Evolutionary conservation across 208 protist genomes (phyloP).

Genomic region (Crithidia bombi): DNA sequence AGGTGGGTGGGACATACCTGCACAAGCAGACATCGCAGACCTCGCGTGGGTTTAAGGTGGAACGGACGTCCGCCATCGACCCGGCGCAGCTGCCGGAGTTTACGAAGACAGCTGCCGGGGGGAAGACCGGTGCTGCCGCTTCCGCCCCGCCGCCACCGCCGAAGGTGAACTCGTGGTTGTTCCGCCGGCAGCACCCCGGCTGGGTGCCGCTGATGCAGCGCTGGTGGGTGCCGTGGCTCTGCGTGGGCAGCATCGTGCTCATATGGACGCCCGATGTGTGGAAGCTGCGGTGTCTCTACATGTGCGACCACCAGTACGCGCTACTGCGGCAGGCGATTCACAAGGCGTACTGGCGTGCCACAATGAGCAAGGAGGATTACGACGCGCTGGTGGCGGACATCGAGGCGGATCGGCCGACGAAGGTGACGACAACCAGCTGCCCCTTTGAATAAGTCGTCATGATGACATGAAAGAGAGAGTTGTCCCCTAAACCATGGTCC

Average conservation of each 20-base stretch:
- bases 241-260: conserved; percentile 39
- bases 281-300: conserved; percentile 82
- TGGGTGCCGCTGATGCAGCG: conserved; percentile 87
- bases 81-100: conserved; percentile 19
- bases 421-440: conserved; percentile 59
- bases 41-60: conserved; percentile 46
- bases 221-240: conserved; percentile 83
- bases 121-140: not conserved
- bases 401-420: conserved; percentile 41
- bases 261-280: conserved; percentile 87
- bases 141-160: not conserved
- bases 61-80: conserved; percentile 59
- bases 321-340: conserved; percentile 64
- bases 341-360: conserved; percentile 78
- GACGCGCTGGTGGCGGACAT: conserved; percentile 57
- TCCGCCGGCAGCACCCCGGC: conserved; percentile 68
- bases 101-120: not conserved
- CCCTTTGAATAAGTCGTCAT: conserved; percentile 44
- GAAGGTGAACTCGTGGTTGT: conserved; percentile 76
- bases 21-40: conserved; percentile 39
- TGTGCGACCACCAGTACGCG: conserved; percentile 73
- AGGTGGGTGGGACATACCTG: conserved; percentile 37
- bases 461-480: not conserved
- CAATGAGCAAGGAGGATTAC: conserved; percentile 75
- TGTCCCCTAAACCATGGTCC: no score